These are phyloP conservation scores for Candida awuae DNA, from an alignment of 805 yeast species.

Conservation along the genomic window DNA sequence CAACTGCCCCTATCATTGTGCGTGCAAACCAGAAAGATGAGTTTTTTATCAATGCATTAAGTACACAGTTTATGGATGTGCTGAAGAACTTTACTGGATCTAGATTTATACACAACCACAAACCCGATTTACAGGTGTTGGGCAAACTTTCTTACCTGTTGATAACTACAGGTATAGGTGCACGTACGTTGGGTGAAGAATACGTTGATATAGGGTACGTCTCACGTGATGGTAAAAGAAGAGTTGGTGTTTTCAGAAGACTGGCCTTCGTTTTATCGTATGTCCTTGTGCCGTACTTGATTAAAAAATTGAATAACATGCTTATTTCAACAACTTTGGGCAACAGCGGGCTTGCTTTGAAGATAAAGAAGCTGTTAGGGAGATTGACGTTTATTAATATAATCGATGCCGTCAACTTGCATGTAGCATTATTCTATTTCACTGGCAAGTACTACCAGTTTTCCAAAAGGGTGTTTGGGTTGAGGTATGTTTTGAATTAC, in stretches of 20 bases:
- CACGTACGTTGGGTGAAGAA: slow-evolving; percentile 88
- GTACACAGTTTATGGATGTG: slow-evolving; percentile 48
- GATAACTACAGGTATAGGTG: slow-evolving; percentile 67
- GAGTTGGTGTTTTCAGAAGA: slow-evolving; percentile 40
- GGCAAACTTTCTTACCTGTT: slow-evolving; percentile 59
- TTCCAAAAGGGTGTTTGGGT: slow-evolving; percentile 68
- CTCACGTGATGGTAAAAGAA: slow-evolving; percentile 38
- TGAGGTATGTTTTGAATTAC: slow-evolving; percentile 73
- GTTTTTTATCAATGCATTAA: slow-evolving; percentile 52
- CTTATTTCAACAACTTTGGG: neutral
- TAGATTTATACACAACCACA: slow-evolving; percentile 54
- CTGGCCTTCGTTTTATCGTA: slow-evolving; percentile 53
- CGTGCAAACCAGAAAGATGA: slow-evolving; percentile 88
- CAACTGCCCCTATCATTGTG: slow-evolving; percentile 86
- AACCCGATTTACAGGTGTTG: slow-evolving; percentile 50
- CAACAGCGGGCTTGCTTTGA: neutral
- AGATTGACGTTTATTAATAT: slow-evolving; percentile 37
- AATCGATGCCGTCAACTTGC: slow-evolving; percentile 54
- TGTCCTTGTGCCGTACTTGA: slow-evolving; percentile 53
- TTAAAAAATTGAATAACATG: slow-evolving; percentile 24
- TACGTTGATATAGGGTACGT: slow-evolving; percentile 77
- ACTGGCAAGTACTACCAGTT: slow-evolving; percentile 74
- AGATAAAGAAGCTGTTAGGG: slow-evolving; percentile 13
- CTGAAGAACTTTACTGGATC: slow-evolving; percentile 51
- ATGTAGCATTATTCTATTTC: slow-evolving; percentile 76